Percentiles rank a stretch among this genome's conserved stretches.
phyloP scores from a whole-genome alignment of 2,329 filamentous ascomycete species.

The Sphaerulina populicola region DNA sequence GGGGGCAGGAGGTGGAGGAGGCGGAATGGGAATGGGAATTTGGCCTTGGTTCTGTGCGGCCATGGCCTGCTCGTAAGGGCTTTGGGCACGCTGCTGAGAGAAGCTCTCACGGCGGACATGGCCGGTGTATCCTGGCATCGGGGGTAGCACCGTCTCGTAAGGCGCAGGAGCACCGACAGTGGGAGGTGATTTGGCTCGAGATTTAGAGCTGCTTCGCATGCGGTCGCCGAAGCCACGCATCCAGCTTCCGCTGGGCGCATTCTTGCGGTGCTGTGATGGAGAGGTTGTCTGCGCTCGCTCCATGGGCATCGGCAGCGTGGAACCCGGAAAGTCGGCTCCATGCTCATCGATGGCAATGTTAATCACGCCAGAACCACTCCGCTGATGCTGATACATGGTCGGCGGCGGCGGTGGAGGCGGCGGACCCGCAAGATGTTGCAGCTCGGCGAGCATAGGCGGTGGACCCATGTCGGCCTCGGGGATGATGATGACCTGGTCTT shows the following conservation, averaged over 20 bases:
- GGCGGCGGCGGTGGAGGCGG: slow-evolving; percentile 39
- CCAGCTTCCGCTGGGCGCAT: slow-evolving; percentile 49
- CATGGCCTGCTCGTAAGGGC: slow-evolving; percentile 31
- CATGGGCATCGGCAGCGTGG: slow-evolving; percentile 24
- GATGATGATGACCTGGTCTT: slow-evolving; percentile 39
- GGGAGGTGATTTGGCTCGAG: slow-evolving; percentile 43
- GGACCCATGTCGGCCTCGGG: slow-evolving; percentile 28
- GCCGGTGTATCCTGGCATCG: slow-evolving; percentile 7
- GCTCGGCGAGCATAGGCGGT: slow-evolving; percentile 44
- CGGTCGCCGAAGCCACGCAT: slow-evolving; percentile 50
- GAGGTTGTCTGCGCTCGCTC: slow-evolving; percentile 28
- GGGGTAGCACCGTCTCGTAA: slow-evolving; percentile 14
- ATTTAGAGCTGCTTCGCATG: slow-evolving; percentile 51
- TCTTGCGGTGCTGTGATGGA: slow-evolving; percentile 33
- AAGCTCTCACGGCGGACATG: slow-evolving; percentile 18
- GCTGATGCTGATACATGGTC: slow-evolving; percentile 22
- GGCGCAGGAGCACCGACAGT: slow-evolving; percentile 21
- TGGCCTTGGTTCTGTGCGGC: slow-evolving; percentile 18
- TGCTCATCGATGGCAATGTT: slow-evolving; percentile 42
- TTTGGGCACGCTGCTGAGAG: slow-evolving; percentile 20
- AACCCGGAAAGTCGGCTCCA: slow-evolving; percentile 10
- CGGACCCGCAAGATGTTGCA: slow-evolving; percentile 52
- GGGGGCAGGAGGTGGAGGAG: slow-evolving; percentile 34
- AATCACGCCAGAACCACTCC: slow-evolving; percentile 29
- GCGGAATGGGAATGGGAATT: slow-evolving; percentile 23